Evolutionary conservation across 345 rosid genomes (phyloP), one percentile per base, ranked within the genome.

Genomic region (Carallia brachiata): DNA sequence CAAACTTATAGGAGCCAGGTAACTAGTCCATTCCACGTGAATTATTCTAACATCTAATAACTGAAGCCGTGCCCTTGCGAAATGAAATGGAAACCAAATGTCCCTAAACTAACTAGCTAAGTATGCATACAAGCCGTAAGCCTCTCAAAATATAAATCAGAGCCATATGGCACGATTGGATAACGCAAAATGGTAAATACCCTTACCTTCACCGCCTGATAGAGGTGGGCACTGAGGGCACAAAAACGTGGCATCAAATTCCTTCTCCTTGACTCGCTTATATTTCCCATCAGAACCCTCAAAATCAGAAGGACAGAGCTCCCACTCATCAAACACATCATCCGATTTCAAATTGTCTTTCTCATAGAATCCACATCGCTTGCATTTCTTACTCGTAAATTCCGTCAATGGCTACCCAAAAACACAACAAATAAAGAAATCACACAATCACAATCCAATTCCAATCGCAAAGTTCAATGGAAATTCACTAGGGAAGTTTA

Each of bases 341-440:
- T 92, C 97, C 15, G 88, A 36, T 28, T 47, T 75, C 32, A 89
- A 2, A 2, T 19, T 60, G 71, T 92, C 96, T 73, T 81, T 18
- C 84, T 92, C 97, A 55, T 89, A 96, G 71, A 96, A 78, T 30
- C 98, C 99, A 79, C 99, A 96, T 67, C 96, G 81, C 86, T 92
- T 96, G 90, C 99, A 96, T 75, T 90, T 92, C 52, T 73, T 81
- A 63, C 84, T 82, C 6, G 77, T 37, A 23, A 92, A 75, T 69
- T 79, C 75, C 0, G 90, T 89, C 47, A 96, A 63, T 34, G 98
- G 98, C 98, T 96, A 84, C 37, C 23, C 55, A 54, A 23, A 23
- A 23, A 30, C 5, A 27, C 7, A 67, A 8, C 12, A 9, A 64
- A 2, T 37, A 36, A 36, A n/a, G 2, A 61, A 48, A 63, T 28